A percentile compares a stretch with the other conserved stretches of the same genome.
phyloP scores from a whole-genome alignment of 768 basidiomycete species.

The Trametes punicea region DNA sequence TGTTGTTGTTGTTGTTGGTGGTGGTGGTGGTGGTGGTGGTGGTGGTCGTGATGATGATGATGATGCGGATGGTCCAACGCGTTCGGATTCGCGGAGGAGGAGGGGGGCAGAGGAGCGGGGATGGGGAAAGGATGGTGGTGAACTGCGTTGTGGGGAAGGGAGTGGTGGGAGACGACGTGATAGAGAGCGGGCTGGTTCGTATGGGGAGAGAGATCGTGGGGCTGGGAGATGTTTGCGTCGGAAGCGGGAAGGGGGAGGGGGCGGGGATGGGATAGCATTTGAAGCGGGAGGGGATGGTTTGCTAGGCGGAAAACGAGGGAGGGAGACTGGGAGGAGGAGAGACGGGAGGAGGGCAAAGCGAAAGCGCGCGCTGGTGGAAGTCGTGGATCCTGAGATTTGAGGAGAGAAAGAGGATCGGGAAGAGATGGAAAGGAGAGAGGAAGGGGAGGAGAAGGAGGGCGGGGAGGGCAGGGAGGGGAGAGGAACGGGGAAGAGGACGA shows the following conservation, averaged over 20 bases:
- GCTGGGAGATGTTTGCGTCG: slow-evolving; percentile 27
- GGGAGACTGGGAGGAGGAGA: slow-evolving; percentile 1
- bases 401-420: slow-evolving; percentile 8
- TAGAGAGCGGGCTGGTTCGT: slow-evolving; percentile 23
- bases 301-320: background rate
- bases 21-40: slow-evolving; percentile 29
- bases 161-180: slow-evolving; percentile 15
- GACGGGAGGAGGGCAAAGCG: background rate
- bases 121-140: slow-evolving; percentile 17
- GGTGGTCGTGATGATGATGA: slow-evolving; percentile 10
- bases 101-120: slow-evolving; percentile 1
- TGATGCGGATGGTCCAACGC: slow-evolving; percentile 23
- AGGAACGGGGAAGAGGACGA: slow-evolving; percentile 1
- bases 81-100: background rate
- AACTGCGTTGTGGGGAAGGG: slow-evolving; percentile 23
- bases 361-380: too few species aligned
- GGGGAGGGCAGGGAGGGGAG: slow-evolving; percentile 1
- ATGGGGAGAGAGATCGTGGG: slow-evolving; percentile 34
- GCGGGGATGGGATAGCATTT: slow-evolving; percentile 9
- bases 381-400: background rate
- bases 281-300: slow-evolving; percentile 14
- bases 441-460: slow-evolving; percentile 9
- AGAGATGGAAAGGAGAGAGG: slow-evolving; percentile 30
- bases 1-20: slow-evolving; percentile 20
- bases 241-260: slow-evolving; percentile 21